Evolutionary conservation across 805 yeast species (phyloP).

Genomic region (Kuraishia piskuri): DNA sequence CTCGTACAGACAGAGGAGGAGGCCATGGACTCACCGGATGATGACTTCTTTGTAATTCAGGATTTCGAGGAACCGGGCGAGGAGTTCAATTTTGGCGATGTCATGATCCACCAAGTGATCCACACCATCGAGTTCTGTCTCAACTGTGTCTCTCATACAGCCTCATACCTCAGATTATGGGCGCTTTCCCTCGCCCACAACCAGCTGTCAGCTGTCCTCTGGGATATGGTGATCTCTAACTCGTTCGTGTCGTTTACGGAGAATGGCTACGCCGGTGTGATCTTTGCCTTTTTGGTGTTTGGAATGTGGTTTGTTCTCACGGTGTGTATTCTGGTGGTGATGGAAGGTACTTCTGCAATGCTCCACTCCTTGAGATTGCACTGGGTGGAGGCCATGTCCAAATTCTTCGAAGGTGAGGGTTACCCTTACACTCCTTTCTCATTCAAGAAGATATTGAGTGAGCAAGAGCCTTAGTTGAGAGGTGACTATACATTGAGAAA

Average conservation of each 20-base stretch:
- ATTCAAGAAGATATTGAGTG: conserved; percentile 30
- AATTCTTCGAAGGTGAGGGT: conserved; percentile 97
- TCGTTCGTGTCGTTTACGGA: conserved; percentile 50
- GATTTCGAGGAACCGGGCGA: conserved; percentile 47
- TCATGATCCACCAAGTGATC: conserved; percentile 93
- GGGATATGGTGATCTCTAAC: conserved; percentile 89
- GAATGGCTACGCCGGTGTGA: conserved; percentile 58
- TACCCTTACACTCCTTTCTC: conserved; percentile 83
- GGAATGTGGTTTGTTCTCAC: conserved; percentile 94
- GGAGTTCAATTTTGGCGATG: conserved; percentile 77
- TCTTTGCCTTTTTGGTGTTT: conserved; percentile 71
- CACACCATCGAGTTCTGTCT: conserved; percentile 97
- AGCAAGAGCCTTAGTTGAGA: not conserved
- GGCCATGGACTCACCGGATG: conserved; percentile 16
- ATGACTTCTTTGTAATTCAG: conserved; percentile 26
- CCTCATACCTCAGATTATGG: conserved; percentile 94
- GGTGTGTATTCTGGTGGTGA: conserved; percentile 80
- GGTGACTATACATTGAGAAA: not conserved
- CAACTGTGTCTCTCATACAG: conserved; percentile 97
- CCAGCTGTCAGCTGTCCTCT: conserved; percentile 86
- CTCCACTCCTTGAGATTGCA: conserved; percentile 95
- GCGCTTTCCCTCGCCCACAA: conserved; percentile 96
- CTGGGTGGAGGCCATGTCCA: conserved; percentile 99
- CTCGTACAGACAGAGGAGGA: conserved; percentile 11
- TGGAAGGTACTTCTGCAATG: conserved; percentile 99